phyloP scores from a whole-genome alignment of 768 basidiomycete species.

The Cubamyces sp. region DNA sequence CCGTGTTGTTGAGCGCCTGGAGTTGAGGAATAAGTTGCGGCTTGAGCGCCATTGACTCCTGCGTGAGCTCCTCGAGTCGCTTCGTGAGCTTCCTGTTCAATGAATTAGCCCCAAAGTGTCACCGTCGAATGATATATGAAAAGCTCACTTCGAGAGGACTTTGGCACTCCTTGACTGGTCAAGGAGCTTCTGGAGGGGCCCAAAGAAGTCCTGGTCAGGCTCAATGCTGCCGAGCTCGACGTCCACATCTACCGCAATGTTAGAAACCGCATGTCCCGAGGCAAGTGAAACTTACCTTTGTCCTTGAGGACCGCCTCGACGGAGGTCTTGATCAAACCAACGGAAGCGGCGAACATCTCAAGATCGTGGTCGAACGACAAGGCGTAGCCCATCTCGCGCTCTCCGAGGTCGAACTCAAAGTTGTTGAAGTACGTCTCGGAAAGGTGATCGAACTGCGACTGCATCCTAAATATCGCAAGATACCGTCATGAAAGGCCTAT shows the following conservation, averaged over 20 bases:
- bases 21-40: conserved; percentile 73
- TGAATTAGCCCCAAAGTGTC: not conserved
- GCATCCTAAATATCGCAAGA: conserved; percentile 58
- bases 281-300: conserved; percentile 53
- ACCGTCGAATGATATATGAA: not conserved
- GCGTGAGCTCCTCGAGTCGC: conserved; percentile 78
- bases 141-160: conserved; percentile 69
- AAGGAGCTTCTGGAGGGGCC: conserved; percentile 80
- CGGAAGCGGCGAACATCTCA: conserved; percentile 91
- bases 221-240: conserved; percentile 77
- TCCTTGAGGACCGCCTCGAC: conserved; percentile 75
- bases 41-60: conserved; percentile 73
- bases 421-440: conserved; percentile 84
- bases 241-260: conserved; percentile 56
- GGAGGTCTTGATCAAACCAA: conserved; percentile 88
- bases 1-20: conserved; percentile 68
- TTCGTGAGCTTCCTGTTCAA: conserved; percentile 81
- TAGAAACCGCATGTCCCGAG: not conserved
- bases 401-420: conserved; percentile 86
- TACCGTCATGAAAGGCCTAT: not conserved
- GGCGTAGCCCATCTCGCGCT: conserved; percentile 85
- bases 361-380: conserved; percentile 87
- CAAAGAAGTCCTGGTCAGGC: conserved; percentile 75
- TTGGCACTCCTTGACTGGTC: conserved; percentile 85
- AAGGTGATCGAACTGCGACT: conserved; percentile 92